These are phyloP conservation scores for Gnaphalium uliginosum DNA, from an alignment of 129 eudicot species.

Conservation along the genomic window DNA sequence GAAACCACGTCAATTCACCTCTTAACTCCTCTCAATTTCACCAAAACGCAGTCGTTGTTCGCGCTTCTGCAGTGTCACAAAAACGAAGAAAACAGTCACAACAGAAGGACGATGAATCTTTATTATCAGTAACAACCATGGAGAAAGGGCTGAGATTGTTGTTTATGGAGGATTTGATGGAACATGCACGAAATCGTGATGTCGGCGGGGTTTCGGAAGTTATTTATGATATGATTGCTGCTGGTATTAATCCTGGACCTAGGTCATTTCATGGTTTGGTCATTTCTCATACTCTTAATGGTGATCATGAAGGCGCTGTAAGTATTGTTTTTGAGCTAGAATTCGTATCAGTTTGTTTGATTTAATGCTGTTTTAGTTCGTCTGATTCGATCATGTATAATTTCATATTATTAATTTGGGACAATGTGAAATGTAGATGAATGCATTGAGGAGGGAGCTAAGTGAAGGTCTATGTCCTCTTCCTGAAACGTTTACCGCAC, in stretches of 20 bases:
- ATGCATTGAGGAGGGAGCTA: conserved; percentile 75
- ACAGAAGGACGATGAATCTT: conserved; percentile 44
- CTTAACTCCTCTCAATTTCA: conserved; percentile 31
- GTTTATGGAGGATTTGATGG: conserved; percentile 95
- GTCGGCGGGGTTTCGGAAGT: conserved; percentile 71
- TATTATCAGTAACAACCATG: conserved; percentile 31
- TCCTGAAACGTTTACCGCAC: conserved; percentile 84
- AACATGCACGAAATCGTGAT: conserved; percentile 60
- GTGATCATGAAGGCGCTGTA: conserved; percentile 79
- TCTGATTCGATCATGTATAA: neutral
- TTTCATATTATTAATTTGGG: no score
- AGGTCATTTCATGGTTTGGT: conserved; percentile 86
- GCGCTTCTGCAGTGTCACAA: conserved; percentile 47
- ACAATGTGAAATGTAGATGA: conserved; percentile 62
- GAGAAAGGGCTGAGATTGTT: conserved; percentile 73
- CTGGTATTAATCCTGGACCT: conserved; percentile 90
- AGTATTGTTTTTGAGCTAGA: conserved; percentile 12
- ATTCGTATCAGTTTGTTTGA: neutral
- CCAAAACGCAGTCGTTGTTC: conserved; percentile 25
- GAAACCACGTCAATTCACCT: conserved; percentile 3
- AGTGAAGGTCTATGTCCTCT: conserved; percentile 93
- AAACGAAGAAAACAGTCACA: conserved; percentile 34
- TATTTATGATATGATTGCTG: conserved; percentile 90
- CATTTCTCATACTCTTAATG: conserved; percentile 71
- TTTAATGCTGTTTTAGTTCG: neutral